Evolutionary conservation across 2,329 filamentous ascomycete genomes (phyloP), one percentile per base, ranked within the genome.

Genomic region (Cadophora sp.): DNA sequence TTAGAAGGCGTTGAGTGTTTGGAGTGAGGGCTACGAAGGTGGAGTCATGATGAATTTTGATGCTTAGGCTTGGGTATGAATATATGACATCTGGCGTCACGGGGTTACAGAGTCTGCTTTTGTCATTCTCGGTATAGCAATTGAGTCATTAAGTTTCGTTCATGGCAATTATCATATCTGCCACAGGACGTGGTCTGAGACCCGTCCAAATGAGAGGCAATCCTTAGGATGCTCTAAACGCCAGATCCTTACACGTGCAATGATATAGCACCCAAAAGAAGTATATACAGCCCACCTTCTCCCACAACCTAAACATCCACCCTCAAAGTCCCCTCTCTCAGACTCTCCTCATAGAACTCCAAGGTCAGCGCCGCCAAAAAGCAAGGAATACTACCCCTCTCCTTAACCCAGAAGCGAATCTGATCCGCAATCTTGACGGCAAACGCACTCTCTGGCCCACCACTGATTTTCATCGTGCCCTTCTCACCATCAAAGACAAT

Each of bases 391-490:
- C 95, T 95, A 58, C 94, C 94, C 82, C 94, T 89, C 75, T 96
- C 94, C 76, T 97, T 88, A 0, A 98, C 95, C 95, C 96, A 99
- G 79, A 97, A 98, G 72, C 93, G 91, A 76, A 97, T 95, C 78
- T 94, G 88, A 76, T 93, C 91, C 72, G 87, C 87, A 71, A 99
- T 97, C 79, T 94, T 91, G 65, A 87, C 82, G 1, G 94, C 96
- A 80, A 99, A 99, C 14, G 89, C 85, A 77, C 93, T 97, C 77
- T 92, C 87, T 1, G 94, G 92, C 0, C 96, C 96, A 1, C 96
- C 96, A 40, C 91, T 92, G 67, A 99, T 92, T 85, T 99, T 99
- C 96, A 99, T 99, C 0, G 94, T 97, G 8, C 95, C 96, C 67
- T 92, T 90, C 81, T 97, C 94, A 62, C 94, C 94, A 79, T 97